Conservation (phyloP, 2,329 filamentous ascomycete species). For the Dendryphion nanum region DNA sequence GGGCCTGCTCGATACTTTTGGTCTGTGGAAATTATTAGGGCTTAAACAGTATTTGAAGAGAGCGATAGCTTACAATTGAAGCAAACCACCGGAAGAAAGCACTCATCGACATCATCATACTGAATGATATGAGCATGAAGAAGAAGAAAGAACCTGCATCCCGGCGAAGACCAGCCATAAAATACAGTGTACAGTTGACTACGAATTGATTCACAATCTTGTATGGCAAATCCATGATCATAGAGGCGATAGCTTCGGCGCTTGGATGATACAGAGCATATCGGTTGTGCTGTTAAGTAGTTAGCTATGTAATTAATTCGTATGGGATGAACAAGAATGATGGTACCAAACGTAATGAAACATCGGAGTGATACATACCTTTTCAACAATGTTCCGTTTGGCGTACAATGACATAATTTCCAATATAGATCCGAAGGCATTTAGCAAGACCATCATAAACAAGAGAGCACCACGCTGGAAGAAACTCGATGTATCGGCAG, state of each 20-base stretch:
- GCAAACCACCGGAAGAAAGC: conserved; percentile 79
- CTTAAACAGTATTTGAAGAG: too few species aligned
- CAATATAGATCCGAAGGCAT: conserved; percentile 52
- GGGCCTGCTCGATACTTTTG: conserved; percentile 53
- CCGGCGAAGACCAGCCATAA: conserved; percentile 74
- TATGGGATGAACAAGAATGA: not conserved
- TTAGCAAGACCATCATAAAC: conserved; percentile 59
- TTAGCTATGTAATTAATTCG: conserved; percentile 3
- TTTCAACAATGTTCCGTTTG: conserved; percentile 85
- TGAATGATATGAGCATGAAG: conserved; percentile 61
- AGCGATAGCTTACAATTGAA: conserved; percentile 67
- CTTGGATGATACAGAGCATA: conserved; percentile 89
- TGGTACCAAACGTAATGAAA: too few species aligned
- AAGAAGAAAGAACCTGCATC: conserved; percentile 76
- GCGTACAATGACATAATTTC: conserved; percentile 67
- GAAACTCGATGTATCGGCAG: conserved; percentile 52
- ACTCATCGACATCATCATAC: conserved; percentile 69
- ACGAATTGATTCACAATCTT: conserved; percentile 67
- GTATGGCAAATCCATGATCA: conserved; percentile 78
- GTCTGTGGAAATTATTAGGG: too few species aligned
- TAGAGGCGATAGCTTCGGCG: conserved; percentile 76
- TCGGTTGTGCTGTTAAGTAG: conserved; percentile 59
- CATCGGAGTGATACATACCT: too few species aligned
- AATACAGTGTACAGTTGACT: conserved; percentile 79
- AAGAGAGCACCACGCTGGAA: conserved; percentile 55